Percentiles rank a stretch among this genome's conserved stretches.
Conservation (phyloP, 2,329 filamentous ascomycete genomes). For the Alternaria arbusti region DNA sequence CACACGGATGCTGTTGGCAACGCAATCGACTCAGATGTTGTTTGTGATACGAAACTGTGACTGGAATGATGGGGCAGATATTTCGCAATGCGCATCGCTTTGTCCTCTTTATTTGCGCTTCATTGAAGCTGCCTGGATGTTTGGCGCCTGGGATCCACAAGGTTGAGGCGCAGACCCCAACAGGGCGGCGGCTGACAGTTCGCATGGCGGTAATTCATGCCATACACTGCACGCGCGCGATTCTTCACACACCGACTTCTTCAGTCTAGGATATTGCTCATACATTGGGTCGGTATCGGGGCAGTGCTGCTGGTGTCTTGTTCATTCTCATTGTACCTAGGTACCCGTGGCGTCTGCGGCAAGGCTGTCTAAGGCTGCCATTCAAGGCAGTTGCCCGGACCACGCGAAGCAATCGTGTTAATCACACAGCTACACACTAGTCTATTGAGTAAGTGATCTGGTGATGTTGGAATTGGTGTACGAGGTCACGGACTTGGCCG, state of each 20-base stretch:
- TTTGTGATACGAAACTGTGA: background rate
- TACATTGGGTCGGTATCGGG: background rate
- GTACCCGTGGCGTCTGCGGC: background rate
- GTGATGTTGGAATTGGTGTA: background rate
- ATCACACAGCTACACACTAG: background rate
- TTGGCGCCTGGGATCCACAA: background rate
- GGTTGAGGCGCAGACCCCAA: background rate
- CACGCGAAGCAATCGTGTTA: background rate
- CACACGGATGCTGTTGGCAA: background rate
- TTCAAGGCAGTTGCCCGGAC: background rate
- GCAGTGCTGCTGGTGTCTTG: background rate
- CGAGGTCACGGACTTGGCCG: background rate
- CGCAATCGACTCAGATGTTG: background rate
- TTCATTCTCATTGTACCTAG: background rate
- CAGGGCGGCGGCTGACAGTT: background rate
- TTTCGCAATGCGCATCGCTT: conserved; percentile 1
- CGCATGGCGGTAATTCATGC: background rate
- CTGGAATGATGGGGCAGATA: background rate
- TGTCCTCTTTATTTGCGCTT: conserved; percentile 4
- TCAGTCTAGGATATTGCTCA: background rate
- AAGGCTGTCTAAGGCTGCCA: conserved; percentile 9
- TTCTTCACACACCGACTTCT: background rate
- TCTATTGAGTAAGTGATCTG: background rate
- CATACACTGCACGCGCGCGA: background rate
- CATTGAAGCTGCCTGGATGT: background rate